Base-by-base conservation (phyloP, 2,329 filamentous ascomycete genomes). In the Whalleya microplaca region DNA sequence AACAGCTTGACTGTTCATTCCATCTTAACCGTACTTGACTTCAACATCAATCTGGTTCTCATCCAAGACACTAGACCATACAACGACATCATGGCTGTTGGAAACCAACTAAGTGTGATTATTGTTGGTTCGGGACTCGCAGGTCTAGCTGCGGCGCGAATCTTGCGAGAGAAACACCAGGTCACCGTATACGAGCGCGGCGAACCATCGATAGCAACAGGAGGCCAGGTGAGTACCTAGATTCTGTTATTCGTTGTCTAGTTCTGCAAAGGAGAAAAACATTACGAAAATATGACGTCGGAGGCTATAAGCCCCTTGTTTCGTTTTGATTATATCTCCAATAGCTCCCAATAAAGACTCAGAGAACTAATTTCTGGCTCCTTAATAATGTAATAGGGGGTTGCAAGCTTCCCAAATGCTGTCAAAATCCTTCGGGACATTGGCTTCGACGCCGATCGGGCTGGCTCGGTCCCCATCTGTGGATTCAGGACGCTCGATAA, bases 151-250 rank as follows among this genome's bases (percentile, higher is more conserved):
- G 59, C 64, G 1, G 65, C 65, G n/a, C 61, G 64, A 16, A 53
- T 66, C 43, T 46, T 68, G 7, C 60, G 63, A 3, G 64, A 64
- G 48, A 58, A 58, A 42, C 59, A 61, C 42, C 53, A 63, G 6
- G 64, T 68, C 21, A 64, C 64, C 9, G 58, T 67, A 2, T 66
- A 66, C 40, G 65, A 66, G 48, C 62, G 64, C n/a, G 58, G 59
- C 4, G 59, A 59, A 16, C 60, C 60, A 23, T 63, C 63, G 1
- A 41, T 53, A 5, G 58, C 61, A n/a, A 62, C 54, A 0, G 64
- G 60, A 0, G 65, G 64, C 2, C 63, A 68, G 37, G 62, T 63
- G 2, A 63, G 64, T 20, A 56, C 59, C 16, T n/a, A n/a, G n/a
- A 66, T 60, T 45, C 61, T 59, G 10, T 64, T 64, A 2, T 66